Percentiles rank a stretch among this genome's conserved stretches.
phyloP scores from a whole-genome alignment of 345 rosid species.

The Eucalyptus regnans region DNA sequence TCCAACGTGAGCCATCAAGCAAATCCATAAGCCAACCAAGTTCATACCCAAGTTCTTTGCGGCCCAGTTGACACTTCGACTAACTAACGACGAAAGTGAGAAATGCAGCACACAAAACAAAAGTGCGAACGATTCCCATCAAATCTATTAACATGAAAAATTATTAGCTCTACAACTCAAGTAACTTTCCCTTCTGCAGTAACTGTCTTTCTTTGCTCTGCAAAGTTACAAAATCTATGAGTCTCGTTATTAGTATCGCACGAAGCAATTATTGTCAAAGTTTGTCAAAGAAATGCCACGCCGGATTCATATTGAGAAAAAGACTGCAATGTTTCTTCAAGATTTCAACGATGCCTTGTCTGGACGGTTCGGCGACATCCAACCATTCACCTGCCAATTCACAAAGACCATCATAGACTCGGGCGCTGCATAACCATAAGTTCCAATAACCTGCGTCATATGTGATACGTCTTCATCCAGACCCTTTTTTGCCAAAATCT shows the following conservation, averaged over 20 bases:
- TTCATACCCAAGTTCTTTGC: neutral
- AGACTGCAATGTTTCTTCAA: neutral
- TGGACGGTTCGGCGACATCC: neutral
- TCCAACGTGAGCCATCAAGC: neutral
- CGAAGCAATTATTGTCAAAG: neutral
- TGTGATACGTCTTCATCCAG: neutral
- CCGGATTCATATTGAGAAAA: neutral
- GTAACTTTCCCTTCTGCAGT: neutral
- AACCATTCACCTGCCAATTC: neutral
- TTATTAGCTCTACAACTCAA: neutral
- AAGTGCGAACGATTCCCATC: neutral
- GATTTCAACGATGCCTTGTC: neutral
- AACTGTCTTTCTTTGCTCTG: neutral
- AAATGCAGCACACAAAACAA: neutral
- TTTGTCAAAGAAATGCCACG: neutral
- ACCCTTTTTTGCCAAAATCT: neutral
- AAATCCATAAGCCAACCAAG: neutral
- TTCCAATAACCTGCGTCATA: neutral
- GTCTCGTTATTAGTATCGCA: no score
- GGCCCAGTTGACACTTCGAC: neutral
- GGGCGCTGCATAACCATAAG: neutral
- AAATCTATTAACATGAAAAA: neutral
- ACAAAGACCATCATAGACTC: neutral
- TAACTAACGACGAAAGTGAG: neutral
- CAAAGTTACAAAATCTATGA: neutral